These are phyloP conservation scores for Blepharisma japonicum DNA, from an alignment of 73 alveolate genomes.

Conservation along the genomic window DNA sequence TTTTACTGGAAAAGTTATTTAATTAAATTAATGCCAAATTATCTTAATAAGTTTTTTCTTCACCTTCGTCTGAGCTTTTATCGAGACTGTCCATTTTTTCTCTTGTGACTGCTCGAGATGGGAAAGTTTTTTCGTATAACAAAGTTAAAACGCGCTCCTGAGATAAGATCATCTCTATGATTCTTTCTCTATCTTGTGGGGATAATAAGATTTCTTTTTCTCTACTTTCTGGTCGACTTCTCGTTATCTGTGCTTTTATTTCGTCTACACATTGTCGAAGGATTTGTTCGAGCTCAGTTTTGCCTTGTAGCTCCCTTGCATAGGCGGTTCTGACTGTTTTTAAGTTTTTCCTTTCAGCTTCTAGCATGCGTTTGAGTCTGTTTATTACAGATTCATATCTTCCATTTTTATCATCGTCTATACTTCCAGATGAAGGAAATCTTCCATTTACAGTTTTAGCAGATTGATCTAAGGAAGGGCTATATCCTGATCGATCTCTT, in stretches of 20 bases:
- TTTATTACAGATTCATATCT: slow-evolving; percentile 53
- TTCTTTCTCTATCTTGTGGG: slow-evolving; percentile 68
- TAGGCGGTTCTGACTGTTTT: slow-evolving; percentile 47
- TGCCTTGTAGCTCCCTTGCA: slow-evolving; percentile 60
- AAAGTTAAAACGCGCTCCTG: slow-evolving; percentile 62
- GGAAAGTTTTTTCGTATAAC: slow-evolving; percentile 71
- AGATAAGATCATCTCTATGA: slow-evolving; percentile 56
- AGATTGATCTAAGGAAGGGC: no score
- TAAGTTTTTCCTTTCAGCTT: slow-evolving; percentile 47
- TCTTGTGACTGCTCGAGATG: slow-evolving; percentile 44
- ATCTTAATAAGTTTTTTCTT: slow-evolving; percentile 15
- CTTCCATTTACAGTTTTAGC: background rate
- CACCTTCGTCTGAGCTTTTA: background rate
- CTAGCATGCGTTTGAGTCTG: slow-evolving; percentile 55
- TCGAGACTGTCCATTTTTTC: background rate
- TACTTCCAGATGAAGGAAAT: background rate
- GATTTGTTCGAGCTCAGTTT: slow-evolving; percentile 54
- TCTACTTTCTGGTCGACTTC: slow-evolving; percentile 20
- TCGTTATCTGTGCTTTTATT: slow-evolving; percentile 58
- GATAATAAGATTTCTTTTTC: slow-evolving; percentile 27
- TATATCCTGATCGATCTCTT: no score
- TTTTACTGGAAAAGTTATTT: no score
- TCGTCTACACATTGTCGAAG: slow-evolving; percentile 70
- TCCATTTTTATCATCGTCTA: slow-evolving; percentile 49
- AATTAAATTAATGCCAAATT: background rate